These are phyloP conservation scores for Aspergillus versicolor DNA, from an alignment of 2,329 filamentous ascomycete species.

Conservation along the genomic window DNA sequence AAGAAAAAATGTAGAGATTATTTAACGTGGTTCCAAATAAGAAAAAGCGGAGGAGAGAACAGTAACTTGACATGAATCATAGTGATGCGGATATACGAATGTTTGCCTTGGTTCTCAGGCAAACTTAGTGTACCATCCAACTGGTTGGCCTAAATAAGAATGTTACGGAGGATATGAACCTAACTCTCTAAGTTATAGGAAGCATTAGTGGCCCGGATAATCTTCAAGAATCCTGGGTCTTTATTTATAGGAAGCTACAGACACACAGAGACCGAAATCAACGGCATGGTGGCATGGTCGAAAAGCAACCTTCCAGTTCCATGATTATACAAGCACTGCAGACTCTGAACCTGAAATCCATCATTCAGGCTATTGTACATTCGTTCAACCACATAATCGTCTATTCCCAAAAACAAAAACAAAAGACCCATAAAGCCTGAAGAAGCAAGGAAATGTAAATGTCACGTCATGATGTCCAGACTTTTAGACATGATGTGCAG, in stretches of 20 bases:
- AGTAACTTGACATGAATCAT: constrained; percentile 1
- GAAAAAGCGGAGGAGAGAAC: not conserved
- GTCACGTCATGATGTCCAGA: constrained; percentile 21
- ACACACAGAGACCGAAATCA: not conserved
- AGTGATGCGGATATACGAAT: constrained; percentile 1
- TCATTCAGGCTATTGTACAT: constrained; percentile 23
- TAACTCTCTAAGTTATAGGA: not conserved
- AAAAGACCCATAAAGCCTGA: constrained; percentile 14
- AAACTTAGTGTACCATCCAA: not conserved
- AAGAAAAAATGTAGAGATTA: not conserved
- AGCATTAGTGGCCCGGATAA: not conserved
- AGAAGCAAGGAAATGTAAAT: constrained; percentile 16
- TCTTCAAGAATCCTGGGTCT: not conserved
- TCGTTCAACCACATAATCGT: constrained; percentile 16
- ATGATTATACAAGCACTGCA: not conserved
- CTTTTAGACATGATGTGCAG: constrained; percentile 20
- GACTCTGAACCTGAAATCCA: constrained; percentile 2
- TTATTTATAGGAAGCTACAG: not conserved
- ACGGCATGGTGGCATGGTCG: not conserved
- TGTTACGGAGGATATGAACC: not conserved
- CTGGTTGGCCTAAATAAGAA: too few relatives aligned
- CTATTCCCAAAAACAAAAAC: constrained; percentile 18
- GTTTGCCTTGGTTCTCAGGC: constrained; percentile 17
- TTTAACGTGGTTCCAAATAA: not conserved
- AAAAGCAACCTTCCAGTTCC: not conserved